These are phyloP conservation scores for Fraxinus quadrangulata DNA, from an alignment of 257 asterid genomes.

Conservation along the genomic window DNA sequence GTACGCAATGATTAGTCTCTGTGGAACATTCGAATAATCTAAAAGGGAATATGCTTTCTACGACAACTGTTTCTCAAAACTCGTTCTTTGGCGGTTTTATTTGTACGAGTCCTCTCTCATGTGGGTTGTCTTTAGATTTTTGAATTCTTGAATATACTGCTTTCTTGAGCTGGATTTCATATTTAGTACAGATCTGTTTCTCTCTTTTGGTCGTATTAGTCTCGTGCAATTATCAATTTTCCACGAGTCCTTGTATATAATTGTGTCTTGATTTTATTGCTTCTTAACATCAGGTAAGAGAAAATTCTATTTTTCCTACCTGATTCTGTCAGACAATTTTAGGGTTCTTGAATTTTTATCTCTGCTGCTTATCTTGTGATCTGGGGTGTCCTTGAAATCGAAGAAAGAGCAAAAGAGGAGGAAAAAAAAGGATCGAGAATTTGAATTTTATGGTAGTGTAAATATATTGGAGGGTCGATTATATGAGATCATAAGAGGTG, in stretches of 20 bases:
- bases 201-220: constrained; percentile 14
- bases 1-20: constrained; percentile 32
- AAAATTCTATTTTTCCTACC: not conserved
- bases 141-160: constrained; percentile 36
- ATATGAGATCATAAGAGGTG: constrained; percentile 14
- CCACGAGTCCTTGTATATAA: not conserved
- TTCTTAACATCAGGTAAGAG: constrained; percentile 15
- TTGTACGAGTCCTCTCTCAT: constrained; percentile 43
- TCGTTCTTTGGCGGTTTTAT: constrained; percentile 60
- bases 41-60: constrained; percentile 62
- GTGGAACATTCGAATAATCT: constrained; percentile 62
- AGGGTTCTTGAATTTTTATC: constrained; percentile 27
- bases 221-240: constrained; percentile 18
- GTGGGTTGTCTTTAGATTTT: constrained; percentile 42
- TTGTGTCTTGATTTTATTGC: constrained; percentile 13
- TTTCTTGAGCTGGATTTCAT: constrained; percentile 42
- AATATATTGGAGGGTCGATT: not conserved
- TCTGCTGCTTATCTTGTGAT: constrained; percentile 34
- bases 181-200: not conserved
- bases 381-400: constrained; percentile 33
- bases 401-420: constrained; percentile 3
- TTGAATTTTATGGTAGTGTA: not conserved
- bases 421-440: constrained; percentile 6
- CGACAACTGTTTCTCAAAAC: constrained; percentile 45
- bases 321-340: constrained; percentile 21